A percentile compares a stretch with the other conserved stretches of the same genome.
Evolutionary conservation across 306 rosid genomes (phyloP).

Genomic region (Sophora flavescens): DNA sequence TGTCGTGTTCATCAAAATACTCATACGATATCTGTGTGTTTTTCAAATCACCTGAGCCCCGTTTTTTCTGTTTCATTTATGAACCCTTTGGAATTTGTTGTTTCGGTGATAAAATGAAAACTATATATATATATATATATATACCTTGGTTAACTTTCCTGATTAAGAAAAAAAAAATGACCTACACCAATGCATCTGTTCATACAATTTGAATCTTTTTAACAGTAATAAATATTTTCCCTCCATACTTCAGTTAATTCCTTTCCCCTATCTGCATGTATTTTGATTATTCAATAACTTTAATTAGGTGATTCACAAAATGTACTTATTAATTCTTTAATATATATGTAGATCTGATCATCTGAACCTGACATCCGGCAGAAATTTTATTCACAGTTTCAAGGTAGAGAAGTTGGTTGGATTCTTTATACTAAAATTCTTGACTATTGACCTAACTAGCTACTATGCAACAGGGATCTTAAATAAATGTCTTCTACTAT

Average conservation of each 20-base stretch:
- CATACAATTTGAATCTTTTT: slow-evolving; percentile 16
- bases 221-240: background rate
- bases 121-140: background rate
- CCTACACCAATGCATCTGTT: background rate
- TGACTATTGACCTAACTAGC: slow-evolving; percentile 47
- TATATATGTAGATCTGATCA: slow-evolving; percentile 35
- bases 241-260: slow-evolving; percentile 37
- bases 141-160: too few species aligned
- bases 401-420: slow-evolving; percentile 40
- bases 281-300: slow-evolving; percentile 2
- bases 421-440: slow-evolving; percentile 40
- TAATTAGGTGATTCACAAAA: slow-evolving; percentile 19
- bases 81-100: slow-evolving; percentile 12
- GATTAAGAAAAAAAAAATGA: too few species aligned
- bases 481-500: slow-evolving; percentile 36
- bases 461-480: background rate
- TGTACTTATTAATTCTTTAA: background rate
- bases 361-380: slow-evolving; percentile 29
- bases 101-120: slow-evolving; percentile 22
- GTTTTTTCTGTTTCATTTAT: background rate
- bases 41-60: slow-evolving; percentile 9
- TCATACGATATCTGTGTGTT: background rate
- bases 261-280: background rate
- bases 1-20: background rate
- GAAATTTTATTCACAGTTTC: slow-evolving; percentile 25